phyloP scores from a whole-genome alignment of 176 grass and related monocot species.

The Zoysia japonica region DNA sequence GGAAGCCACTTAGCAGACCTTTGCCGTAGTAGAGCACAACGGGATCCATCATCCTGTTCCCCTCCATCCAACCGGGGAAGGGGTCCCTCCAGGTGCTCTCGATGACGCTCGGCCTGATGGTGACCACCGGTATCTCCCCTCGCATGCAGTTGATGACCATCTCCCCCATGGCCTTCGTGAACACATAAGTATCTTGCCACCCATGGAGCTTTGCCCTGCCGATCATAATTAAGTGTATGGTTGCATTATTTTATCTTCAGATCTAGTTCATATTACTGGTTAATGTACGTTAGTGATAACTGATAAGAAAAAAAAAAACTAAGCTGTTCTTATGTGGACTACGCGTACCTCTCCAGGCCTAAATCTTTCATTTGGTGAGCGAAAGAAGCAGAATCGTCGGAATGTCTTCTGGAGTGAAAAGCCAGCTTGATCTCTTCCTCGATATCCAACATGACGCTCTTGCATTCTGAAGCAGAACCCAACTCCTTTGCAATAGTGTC shows the following conservation, averaged over 20 bases:
- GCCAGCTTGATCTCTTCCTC: constrained; percentile 86
- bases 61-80: constrained; percentile 98
- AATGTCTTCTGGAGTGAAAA: constrained; percentile 39
- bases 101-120: constrained; percentile 83
- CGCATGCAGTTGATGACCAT: constrained; percentile 86
- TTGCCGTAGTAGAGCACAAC: constrained; percentile 92
- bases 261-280: background rate
- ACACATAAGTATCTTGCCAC: constrained; percentile 90
- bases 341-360: constrained; percentile 61
- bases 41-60: constrained; percentile 99
- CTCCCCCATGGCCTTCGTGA: constrained; percentile 97
- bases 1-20: constrained; percentile 84
- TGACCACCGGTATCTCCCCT: constrained; percentile 83
- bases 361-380: constrained; percentile 81
- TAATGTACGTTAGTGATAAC: background rate
- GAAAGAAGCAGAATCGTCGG: constrained; percentile 34
- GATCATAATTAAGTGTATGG: background rate
- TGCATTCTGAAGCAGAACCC: constrained; percentile 20
- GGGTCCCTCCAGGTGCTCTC: constrained; percentile 90
- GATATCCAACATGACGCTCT: constrained; percentile 54
- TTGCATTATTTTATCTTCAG: background rate
- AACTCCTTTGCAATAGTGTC: constrained; percentile 69
- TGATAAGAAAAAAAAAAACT: background rate
- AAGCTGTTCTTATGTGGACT: background rate
- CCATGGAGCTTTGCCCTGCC: constrained; percentile 81